phyloP scores from a whole-genome alignment of 164 flowering plant genomes.

The grape (Vitis vinifera) region DNA sequence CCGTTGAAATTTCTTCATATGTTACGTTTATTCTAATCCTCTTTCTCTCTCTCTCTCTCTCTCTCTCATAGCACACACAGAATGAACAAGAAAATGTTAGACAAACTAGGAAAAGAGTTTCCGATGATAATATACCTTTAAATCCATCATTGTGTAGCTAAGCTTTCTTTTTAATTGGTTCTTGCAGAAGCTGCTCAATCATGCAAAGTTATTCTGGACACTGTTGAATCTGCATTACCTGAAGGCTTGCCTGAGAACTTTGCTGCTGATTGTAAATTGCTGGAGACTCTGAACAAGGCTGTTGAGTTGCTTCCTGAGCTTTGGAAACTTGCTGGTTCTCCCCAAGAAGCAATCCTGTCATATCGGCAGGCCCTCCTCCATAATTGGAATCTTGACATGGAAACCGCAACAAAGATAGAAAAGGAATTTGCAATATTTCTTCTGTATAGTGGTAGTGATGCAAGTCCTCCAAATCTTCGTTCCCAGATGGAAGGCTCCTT shows the following conservation, averaged over 20 bases:
- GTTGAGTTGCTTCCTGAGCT: slow-evolving; percentile 89
- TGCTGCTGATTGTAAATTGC: slow-evolving; percentile 62
- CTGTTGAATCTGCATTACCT: slow-evolving; percentile 79
- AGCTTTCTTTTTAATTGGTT: slow-evolving; percentile 23
- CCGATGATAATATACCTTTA: too few species aligned
- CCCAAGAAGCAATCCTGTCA: slow-evolving; percentile 65
- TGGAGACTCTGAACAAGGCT: slow-evolving; percentile 69
- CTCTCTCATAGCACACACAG: neutral
- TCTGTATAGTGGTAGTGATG: slow-evolving; percentile 80
- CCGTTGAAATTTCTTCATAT: too few species aligned
- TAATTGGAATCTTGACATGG: slow-evolving; percentile 75
- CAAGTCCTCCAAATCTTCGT: slow-evolving; percentile 78
- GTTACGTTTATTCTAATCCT: neutral
- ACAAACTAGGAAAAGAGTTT: neutral
- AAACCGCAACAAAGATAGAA: slow-evolving; percentile 63
- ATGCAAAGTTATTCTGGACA: slow-evolving; percentile 79
- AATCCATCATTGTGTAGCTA: neutral
- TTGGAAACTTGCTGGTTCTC: slow-evolving; percentile 62
- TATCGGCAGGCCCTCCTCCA: slow-evolving; percentile 77
- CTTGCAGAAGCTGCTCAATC: slow-evolving; percentile 94
- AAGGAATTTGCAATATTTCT: slow-evolving; percentile 86
- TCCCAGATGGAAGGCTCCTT: slow-evolving; percentile 77
- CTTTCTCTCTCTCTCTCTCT: neutral
- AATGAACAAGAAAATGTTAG: too few species aligned
- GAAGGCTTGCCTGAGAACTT: slow-evolving; percentile 72